Evolutionary conservation across 495 filamentous ascomycete genomes (phyloP).

Genomic region (Massariosphaeria phaeospora): DNA sequence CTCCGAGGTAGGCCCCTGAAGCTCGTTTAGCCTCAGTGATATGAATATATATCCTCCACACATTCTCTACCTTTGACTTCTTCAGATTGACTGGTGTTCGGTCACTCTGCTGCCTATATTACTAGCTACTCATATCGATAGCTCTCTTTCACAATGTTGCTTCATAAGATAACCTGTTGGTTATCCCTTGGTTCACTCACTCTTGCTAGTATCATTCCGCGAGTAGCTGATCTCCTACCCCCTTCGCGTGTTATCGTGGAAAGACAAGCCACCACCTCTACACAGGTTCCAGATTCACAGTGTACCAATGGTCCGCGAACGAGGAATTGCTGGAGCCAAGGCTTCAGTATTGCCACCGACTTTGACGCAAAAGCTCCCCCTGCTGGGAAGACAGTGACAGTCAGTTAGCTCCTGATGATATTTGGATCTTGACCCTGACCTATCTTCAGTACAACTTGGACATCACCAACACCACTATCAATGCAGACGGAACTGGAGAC

Average conservation of each 20-base stretch:
- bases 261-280: slow-evolving; percentile 17
- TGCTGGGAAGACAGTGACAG: slow-evolving; percentile 27
- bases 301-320: slow-evolving; percentile 32
- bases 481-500: slow-evolving; percentile 29
- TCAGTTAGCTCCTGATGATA: slow-evolving; percentile 3
- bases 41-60: slow-evolving; percentile 16
- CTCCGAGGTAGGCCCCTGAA: too few species aligned
- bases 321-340: slow-evolving; percentile 32
- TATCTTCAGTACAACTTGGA: slow-evolving; percentile 23
- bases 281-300: slow-evolving; percentile 11
- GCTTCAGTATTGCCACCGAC: slow-evolving; percentile 34
- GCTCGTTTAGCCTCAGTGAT: too few species aligned
- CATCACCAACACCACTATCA: slow-evolving; percentile 32
- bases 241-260: slow-evolving; percentile 8
- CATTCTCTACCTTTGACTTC: not conserved
- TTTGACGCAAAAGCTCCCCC: slow-evolving; percentile 34
- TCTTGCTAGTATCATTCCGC: slow-evolving; percentile 17
- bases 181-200: slow-evolving; percentile 17
- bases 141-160: slow-evolving; percentile 12
- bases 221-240: not conserved
- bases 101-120: not conserved
- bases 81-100: not conserved
- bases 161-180: slow-evolving; percentile 9
- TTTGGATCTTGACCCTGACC: not conserved
- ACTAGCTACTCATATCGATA: not conserved